Evolutionary conservation across 768 basidiomycete species (phyloP).

Genomic region (Daedalea quercina): DNA sequence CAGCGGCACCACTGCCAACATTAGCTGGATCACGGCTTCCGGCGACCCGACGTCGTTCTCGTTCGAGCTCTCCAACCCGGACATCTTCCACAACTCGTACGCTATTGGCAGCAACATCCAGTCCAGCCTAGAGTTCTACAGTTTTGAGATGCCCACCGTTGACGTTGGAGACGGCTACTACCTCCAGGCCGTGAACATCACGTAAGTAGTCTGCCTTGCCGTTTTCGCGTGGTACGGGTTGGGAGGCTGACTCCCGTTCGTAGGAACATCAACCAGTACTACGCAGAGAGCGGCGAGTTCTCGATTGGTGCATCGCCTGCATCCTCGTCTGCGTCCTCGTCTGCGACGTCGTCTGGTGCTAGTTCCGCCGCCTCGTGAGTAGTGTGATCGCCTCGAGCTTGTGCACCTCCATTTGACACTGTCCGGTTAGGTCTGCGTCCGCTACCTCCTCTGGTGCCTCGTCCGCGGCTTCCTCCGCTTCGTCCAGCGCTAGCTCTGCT

Average conservation of each 20-base stretch:
- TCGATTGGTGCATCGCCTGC: slow-evolving; percentile 26
- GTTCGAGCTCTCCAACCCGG: slow-evolving; percentile 39
- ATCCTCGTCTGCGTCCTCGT: slow-evolving; percentile 12
- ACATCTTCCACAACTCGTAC: slow-evolving; percentile 42
- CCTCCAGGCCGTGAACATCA: slow-evolving; percentile 37
- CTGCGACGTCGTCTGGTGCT: slow-evolving; percentile 3
- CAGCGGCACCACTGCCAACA: slow-evolving; percentile 28
- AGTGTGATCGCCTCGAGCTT: not conserved
- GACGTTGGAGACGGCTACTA: slow-evolving; percentile 40
- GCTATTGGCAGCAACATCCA: slow-evolving; percentile 52
- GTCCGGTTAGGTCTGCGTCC: not conserved
- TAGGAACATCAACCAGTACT: slow-evolving; percentile 39
- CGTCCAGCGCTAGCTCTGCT: slow-evolving; percentile 4
- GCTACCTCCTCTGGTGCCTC: slow-evolving; percentile 10
- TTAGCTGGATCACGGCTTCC: slow-evolving; percentile 39
- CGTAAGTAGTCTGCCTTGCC: slow-evolving; percentile 18
- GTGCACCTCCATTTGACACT: not conserved
- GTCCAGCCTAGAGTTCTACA: slow-evolving; percentile 26
- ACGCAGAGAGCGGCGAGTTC: slow-evolving; percentile 34
- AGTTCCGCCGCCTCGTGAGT: slow-evolving; percentile 3
- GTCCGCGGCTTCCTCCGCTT: slow-evolving; percentile 10
- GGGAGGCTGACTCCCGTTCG: not conserved
- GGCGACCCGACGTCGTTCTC: slow-evolving; percentile 39
- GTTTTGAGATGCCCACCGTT: slow-evolving; percentile 41
- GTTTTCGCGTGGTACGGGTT: not conserved